Evolutionary conservation across 208 protist species (phyloP), one percentile per base, ranked within the genome.

Genomic region (Trypanosoma congolense): DNA sequence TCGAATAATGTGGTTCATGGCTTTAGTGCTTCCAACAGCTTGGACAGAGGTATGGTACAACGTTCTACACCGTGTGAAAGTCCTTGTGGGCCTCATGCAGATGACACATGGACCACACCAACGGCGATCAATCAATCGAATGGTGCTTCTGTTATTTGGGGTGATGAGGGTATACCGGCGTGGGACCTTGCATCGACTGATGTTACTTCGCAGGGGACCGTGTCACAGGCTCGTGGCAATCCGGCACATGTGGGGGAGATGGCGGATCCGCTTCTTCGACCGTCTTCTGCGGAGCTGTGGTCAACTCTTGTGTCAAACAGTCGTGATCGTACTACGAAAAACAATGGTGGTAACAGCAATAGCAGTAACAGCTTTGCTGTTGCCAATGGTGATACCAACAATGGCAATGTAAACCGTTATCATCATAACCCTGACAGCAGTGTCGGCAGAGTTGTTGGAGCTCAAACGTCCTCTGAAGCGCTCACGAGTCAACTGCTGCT

Each of bases 401-500:
- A 36, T 12, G 33, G 33, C 9, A 38, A 38, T 38, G 12, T 16
- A 6, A 38, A 38, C 33, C 6, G 33, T 12, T 12, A 6, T 38
- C 33, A 38, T 6, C 33, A 38, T 12, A 55, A 30, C 46, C 24
- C n/a, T 16, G 44, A 29, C 25, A 22, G 42, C 44, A 44, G 25
- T 51, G 44, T 8, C 45, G 52, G 24, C 26, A 57, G 38, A 28
- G 12, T 16, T 29, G 30, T 6, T 52, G 59, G 44, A 19, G 31
- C n/a, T 24, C 2, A 46, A 22, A 38, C 33, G 18, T 33, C 44
- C 12, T 50, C 54, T 25, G 61, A 68, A 43, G 28, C 61, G 14
- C 47, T 68, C 1, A 60, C 40, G 29, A 58, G 33, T 44, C 61
- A 61, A 22, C 28, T 68, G 36, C 40, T 68, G 21, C 53, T 52